Evolutionary conservation across 208 protist genomes (phyloP).

Genomic region (Crithidia brevicula): DNA sequence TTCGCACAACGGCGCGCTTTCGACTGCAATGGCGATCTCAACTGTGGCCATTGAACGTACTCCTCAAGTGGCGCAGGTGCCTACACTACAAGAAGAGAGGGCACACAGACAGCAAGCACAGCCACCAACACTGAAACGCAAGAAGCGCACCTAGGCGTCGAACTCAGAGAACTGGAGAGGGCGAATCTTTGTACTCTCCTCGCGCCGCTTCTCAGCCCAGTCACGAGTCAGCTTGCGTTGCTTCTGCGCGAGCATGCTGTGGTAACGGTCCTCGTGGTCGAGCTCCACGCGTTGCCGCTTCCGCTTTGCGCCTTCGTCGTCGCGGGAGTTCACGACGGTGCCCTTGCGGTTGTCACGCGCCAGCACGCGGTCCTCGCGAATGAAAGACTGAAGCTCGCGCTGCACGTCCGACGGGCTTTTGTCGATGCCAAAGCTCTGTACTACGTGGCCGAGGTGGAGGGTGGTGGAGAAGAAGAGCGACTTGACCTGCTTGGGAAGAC

Average conservation of each 20-base stretch:
- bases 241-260: constrained; percentile 78
- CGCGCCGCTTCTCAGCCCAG: constrained; percentile 69
- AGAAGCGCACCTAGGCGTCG: constrained; percentile 46
- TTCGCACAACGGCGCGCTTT: too few relatives aligned
- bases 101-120: too few relatives aligned
- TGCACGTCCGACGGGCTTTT: constrained; percentile 87
- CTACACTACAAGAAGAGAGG: background rate
- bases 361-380: constrained; percentile 72
- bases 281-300: constrained; percentile 77
- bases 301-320: constrained; percentile 23
- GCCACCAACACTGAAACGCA: too few relatives aligned
- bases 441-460: constrained; percentile 96
- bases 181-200: constrained; percentile 57
- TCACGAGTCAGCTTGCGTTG: constrained; percentile 83
- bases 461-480: constrained; percentile 72
- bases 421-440: constrained; percentile 92
- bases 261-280: constrained; percentile 74
- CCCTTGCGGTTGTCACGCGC: constrained; percentile 63
- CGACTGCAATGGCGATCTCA: too few relatives aligned
- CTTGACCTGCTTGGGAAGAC: constrained; percentile 59
- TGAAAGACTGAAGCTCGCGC: constrained; percentile 54
- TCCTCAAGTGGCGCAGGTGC: background rate
- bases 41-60: too few relatives aligned
- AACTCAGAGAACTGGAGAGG: constrained; percentile 84
- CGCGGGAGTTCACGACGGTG: constrained; percentile 27